Evolutionary conservation across 495 filamentous ascomycete species (phyloP).

Genomic region (Penicillium riverlandense): DNA sequence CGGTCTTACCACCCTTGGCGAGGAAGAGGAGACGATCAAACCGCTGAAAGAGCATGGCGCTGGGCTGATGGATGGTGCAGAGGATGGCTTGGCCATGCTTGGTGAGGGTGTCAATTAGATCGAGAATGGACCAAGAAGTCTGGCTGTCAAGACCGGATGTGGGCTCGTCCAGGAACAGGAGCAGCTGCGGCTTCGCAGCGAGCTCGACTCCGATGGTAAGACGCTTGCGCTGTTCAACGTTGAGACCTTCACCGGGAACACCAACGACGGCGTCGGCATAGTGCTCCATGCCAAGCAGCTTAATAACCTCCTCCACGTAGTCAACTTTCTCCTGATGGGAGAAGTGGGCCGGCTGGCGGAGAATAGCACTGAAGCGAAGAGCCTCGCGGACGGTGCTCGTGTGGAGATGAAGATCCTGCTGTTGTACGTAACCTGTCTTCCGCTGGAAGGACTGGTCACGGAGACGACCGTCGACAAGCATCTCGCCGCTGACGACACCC

Average conservation of each 20-base stretch:
- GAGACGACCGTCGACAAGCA: constrained; percentile 46
- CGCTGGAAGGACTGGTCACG: constrained; percentile 79
- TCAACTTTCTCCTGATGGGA: constrained; percentile 71
- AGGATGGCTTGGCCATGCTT: constrained; percentile 87
- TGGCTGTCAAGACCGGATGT: constrained; percentile 85
- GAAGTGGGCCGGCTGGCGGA: constrained; percentile 72
- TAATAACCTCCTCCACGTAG: constrained; percentile 90
- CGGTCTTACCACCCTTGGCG: constrained; percentile 70
- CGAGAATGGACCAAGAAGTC: constrained; percentile 84
- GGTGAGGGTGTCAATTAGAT: constrained; percentile 79
- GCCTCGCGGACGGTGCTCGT: constrained; percentile 83
- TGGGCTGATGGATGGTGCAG: constrained; percentile 95
- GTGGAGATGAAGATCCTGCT: constrained; percentile 86
- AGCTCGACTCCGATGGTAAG: constrained; percentile 87
- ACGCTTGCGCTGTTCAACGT: constrained; percentile 86
- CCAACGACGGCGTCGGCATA: constrained; percentile 39
- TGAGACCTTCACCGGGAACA: constrained; percentile 55
- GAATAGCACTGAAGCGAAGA: constrained; percentile 73
- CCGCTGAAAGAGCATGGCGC: constrained; percentile 87
- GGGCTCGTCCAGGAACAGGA: constrained; percentile 87
- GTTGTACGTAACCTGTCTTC: constrained; percentile 92
- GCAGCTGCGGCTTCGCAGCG: constrained; percentile 77
- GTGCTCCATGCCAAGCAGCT: constrained; percentile 76
- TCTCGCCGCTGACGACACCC: constrained; percentile 46
- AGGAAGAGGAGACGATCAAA: constrained; percentile 89